Evolutionary conservation across 805 yeast species (phyloP), one percentile per base, ranked within the genome.

Genomic region (Barnettozyma sucrosica): DNA sequence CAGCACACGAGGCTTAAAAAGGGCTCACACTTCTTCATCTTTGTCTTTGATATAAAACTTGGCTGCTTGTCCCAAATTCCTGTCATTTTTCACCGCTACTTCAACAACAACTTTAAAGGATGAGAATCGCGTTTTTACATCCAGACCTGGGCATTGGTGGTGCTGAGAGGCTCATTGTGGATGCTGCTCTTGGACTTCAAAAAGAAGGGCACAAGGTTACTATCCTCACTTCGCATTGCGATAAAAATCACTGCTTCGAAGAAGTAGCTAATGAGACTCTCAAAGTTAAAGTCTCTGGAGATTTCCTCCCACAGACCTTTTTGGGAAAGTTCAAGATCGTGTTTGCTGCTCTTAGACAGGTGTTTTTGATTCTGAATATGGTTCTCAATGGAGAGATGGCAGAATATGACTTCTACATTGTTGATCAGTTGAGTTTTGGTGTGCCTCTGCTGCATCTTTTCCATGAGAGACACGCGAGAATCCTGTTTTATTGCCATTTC

Each of bases 131-230:
- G 2, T 87, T 93, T 57, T 67, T 93, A 5, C 99, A 93, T 62
- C 99, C 99, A 0, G 99, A 93, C 67, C 69, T 93, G 46, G 99
- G 99, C 0, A 92, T 92, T 48, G 99, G 89, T 25, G 99, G 99
- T 4, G 99, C 99, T 1, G 99, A 93, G 63, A 74, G 99, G 50
- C 74, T 95, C n/a, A 89, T 93, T 2, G 96, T 93, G 1, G 99
- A 93, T 66, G 89, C 95, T 3, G 99, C 98, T 0, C 70, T 89
- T 3, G 96, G 96, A 0, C 68, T 93, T 24, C 89, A 92, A 59
- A 73, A 79, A 3, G 65, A 71, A 26, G 81, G 82, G 6, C 81
- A 85, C 61, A 72, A 70, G 1, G 81, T 93, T 10, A 72, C 74
- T 2, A 74, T 90, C 5, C 89, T 75, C 66, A 92, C 99, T 0